Base-by-base conservation (phyloP, 2,329 filamentous ascomycete genomes). In the Epichloe hybrida region DNA sequence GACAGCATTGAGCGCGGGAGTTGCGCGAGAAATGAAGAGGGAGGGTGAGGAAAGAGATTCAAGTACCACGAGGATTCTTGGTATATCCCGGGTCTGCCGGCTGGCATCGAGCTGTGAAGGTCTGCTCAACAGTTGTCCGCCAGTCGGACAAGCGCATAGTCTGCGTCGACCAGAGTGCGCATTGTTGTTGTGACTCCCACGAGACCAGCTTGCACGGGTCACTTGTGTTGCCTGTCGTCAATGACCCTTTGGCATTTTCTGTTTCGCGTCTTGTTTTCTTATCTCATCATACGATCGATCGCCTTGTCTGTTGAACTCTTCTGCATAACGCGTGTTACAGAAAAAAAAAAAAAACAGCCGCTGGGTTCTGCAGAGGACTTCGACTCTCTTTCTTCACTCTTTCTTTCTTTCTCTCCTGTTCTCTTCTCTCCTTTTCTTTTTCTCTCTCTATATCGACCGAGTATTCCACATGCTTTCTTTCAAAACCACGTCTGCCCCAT, bases 391-490 rank as follows among this genome's bases (percentile, higher is more conserved):
- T 12, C 11, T 44, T 20, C 17, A 6, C 13, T 27, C 27, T n/a
- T 45, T 21, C 27, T n/a, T 45, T 12, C 27, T 45, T 35, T 43
- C 49, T 48, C 50, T 49, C 50, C 54, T 49, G 52, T 40, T 40
- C 52, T 53, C 17, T 38, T 53, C 15, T 11, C 50, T 45, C 52
- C 21, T 41, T 54, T 48, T 31, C 44, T 21, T 50, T 38, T 50
- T 13, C 5, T 47, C 12, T 20, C 11, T 31, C 13, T 23, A 13
- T 36, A 20, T 48, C n/a, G 27, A 48, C 17, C 11, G 2, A 23
- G 23, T 11, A 41, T 36, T 40, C 27, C 46, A 48, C 46, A 48
- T 48, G 46, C 37, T 40, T 41, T 40, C 36, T 40, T 31, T 15
- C 17, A 20, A 17, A 45, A 23, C 15, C 6, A 31, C 15, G 23